Base-by-base conservation (phyloP, 1,284 basidiomycete species). In the Xerocomus minutiporus region DNA sequence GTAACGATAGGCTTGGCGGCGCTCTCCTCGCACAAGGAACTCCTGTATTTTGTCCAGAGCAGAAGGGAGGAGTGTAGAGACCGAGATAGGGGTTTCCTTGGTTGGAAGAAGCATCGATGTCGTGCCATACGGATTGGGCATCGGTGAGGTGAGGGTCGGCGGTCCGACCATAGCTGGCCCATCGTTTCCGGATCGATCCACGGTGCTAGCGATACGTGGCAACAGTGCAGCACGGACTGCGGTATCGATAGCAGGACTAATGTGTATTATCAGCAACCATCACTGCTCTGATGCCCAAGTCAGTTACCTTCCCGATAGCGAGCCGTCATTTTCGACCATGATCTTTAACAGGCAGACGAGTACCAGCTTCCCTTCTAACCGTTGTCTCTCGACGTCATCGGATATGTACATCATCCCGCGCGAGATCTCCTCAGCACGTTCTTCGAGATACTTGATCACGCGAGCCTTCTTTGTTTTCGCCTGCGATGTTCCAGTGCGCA, bases 261-360 rank as follows among this genome's bases (percentile, higher is more conserved):
- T 42, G 38, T 29, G 43, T 9, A 52, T 45, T 62, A 35, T 65
- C 58, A 61, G 57, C 38, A 59, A 57, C 51, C 40, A 43, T 50
- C 38, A 44, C 45, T 35, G 39, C 9, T 9, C 29, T 34, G 28
- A 40, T 12, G 20, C 51, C 23, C 40, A 34, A 52, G 36, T 26
- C 35, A 9, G 17, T 56, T 23, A 96, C 93, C 81, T 89, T 71
- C 92, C 92, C 40, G 83, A 81, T 25, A 96, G 70, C 48, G 82
- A 82, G 0, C 94, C 94, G 57, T 97, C 92, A 61, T 94, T 83
- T 60, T 93, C 86, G 0, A 97, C 78, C 79, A 97, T 80, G 8
- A 88, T 75, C 62, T 80, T 86, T 50, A 97, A 70, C 36, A 97
- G 64, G 59, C 81, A 83, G 31, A 93, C 75, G n/a, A 97, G 70